Evolutionary conservation across 2,329 filamentous ascomycete species (phyloP), one percentile per base, ranked within the genome.

Genomic region (Epichloe festucae): DNA sequence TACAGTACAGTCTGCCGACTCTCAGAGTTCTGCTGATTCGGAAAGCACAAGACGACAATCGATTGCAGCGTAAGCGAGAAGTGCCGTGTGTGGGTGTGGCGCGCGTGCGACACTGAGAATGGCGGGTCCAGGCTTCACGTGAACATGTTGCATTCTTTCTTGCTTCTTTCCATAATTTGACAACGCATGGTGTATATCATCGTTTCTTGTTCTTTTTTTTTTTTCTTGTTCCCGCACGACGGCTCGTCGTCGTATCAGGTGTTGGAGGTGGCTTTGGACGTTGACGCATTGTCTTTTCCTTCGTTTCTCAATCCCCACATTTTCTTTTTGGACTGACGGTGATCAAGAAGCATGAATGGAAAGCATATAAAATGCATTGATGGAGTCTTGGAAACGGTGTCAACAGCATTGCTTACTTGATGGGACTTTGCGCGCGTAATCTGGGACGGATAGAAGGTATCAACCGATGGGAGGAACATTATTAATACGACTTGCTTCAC

Each of bases 41-140:
- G 52, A 50, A 43, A 52, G 47, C 19, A 52, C 59, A 0, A 60
- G 60, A 38, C 58, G 62, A 48, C 49, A 63, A 31, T 66, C 64
- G 21, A 62, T 48, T 19, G 23, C 7, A 19, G 46, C 46, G 40
- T 52, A 35, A 31, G 11, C 8, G 12, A 5, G 23, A 10, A 10
- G 15, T 23, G 48, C 10, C 10, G 27, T 27, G 27, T 8, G 27
- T 3, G 27, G 27, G 27, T 27, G 35, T 35, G 35, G 35, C 21
- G 3, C 21, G 3, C 15, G 15, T 45, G 43, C 17, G 23, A 49
- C 12, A 11, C 34, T 6, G 19, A 42, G 12, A 15, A 15, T 17
- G 21, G 44, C 27, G n/a, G 44, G 44, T 44, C 44, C 31, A 46
- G 17, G 45, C 35, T 12, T 34, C 21, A 34, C 21, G 19, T 3